Conservation (phyloP, 495 filamentous ascomycete genomes). For the Neurospora sp. region DNA sequence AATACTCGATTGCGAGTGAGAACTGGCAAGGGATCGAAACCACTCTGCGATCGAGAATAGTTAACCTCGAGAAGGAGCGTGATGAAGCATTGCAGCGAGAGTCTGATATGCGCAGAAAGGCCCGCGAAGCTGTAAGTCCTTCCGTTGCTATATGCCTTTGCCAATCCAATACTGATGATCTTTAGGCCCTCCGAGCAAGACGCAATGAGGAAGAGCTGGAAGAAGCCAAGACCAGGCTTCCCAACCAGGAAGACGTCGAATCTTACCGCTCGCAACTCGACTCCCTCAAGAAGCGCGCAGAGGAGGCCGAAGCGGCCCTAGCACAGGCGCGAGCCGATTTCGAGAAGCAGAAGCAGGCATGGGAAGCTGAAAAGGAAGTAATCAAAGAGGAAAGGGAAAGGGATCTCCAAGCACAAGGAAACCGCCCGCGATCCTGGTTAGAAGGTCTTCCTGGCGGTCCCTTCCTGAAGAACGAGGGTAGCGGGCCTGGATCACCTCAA, state of each 20-base stretch:
- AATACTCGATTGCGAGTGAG: slow-evolving; percentile 87
- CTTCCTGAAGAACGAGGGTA: slow-evolving; percentile 26
- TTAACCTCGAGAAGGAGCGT: slow-evolving; percentile 74
- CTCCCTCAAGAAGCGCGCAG: slow-evolving; percentile 50
- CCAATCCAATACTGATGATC: slow-evolving; percentile 14
- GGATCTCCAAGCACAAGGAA: not conserved
- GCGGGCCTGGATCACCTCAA: slow-evolving; percentile 38
- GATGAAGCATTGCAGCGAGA: slow-evolving; percentile 80
- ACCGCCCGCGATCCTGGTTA: slow-evolving; percentile 62
- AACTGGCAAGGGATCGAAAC: slow-evolving; percentile 97
- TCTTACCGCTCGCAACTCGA: slow-evolving; percentile 56
- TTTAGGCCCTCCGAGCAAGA: slow-evolving; percentile 62
- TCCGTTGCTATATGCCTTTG: not conserved
- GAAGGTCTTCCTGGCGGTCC: slow-evolving; percentile 40
- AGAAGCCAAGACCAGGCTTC: slow-evolving; percentile 51
- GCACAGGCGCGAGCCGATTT: slow-evolving; percentile 35
- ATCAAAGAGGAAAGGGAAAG: slow-evolving; percentile 42
- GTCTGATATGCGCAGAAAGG: slow-evolving; percentile 72
- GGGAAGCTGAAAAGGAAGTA: slow-evolving; percentile 59
- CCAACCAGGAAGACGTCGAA: slow-evolving; percentile 42
- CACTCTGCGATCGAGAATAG: slow-evolving; percentile 62
- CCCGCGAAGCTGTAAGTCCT: slow-evolving; percentile 65
- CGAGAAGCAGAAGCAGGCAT: slow-evolving; percentile 44
- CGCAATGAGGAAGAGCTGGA: slow-evolving; percentile 78
- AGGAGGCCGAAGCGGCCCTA: slow-evolving; percentile 55